Evolutionary conservation across 805 yeast species (phyloP), one percentile per base, ranked within the genome.

Genomic region (Hagleromyces aurorensis): DNA sequence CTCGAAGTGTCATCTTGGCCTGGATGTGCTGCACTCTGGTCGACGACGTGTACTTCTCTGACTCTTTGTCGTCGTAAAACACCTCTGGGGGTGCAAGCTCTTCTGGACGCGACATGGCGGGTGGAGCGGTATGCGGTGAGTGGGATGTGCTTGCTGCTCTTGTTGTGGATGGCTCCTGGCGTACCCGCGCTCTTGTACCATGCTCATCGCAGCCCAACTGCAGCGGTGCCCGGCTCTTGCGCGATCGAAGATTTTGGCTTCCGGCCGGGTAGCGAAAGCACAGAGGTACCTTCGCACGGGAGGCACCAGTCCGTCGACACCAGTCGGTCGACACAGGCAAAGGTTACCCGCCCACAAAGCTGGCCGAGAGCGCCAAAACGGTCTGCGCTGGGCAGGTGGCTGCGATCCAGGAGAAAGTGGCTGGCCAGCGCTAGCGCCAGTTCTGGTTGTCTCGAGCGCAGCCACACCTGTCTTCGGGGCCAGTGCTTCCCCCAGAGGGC

Each of bases 11-110:
- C 98, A 91, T 91, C 54, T 84, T 82, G 2, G 97, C 97, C 59
- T 91, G 98, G 48, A 91, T 91, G 53, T 87, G 96, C 62, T 91
- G 98, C 28, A 91, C 96, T 68, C 98, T 91, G 4, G 96, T 81
- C 4, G 94, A 83, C 3, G 80, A 68, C 0, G 97, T 91, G 57
- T 91, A 91, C 51, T 91, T 91, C 41, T 68, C 66, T 0, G 97
- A 82, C 57, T 91, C 98, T 2, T 74, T 59, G 32, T 87, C 96
- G 65, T 86, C 81, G 57, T 91, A 91, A 54, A 89, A 91, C 37
- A 87, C 70, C 62, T 87, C 97, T 22, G 97, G 96, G 16, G 97
- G 97, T 9, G 97, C 97, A 39, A 86, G 65, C 48, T 84, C 84
- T 61, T 87, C 97, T 43, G 97, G 97, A 64, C 97, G 77, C 2